Percentiles rank a stretch among this genome's conserved stretches.
Conservation (phyloP, 1,284 basidiomycete genomes). For the Marasmius sp. region DNA sequence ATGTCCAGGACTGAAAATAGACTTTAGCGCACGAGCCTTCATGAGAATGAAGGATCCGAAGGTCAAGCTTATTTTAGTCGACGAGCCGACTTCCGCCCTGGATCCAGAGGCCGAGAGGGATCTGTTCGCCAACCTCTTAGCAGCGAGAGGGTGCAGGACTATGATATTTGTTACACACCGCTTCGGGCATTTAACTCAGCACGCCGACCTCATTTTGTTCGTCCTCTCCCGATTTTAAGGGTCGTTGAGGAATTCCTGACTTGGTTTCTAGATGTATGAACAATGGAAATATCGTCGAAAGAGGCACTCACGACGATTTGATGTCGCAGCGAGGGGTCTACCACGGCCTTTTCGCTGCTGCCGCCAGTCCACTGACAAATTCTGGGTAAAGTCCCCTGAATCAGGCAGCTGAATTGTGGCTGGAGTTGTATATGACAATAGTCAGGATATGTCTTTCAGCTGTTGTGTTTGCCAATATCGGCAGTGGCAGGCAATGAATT, state of each 20-base stretch:
- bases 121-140: slow-evolving; percentile 30
- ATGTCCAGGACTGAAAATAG: not conserved
- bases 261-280: slow-evolving; percentile 53
- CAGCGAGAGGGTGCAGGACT: slow-evolving; percentile 30
- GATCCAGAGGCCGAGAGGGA: slow-evolving; percentile 37
- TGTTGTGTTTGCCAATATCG: too few relatives aligned
- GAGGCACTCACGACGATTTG: slow-evolving; percentile 52
- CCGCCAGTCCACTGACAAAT: not conserved
- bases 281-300: slow-evolving; percentile 51
- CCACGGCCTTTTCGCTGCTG: slow-evolving; percentile 37
- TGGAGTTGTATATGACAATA: too few relatives aligned
- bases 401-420: too few relatives aligned
- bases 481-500: too few relatives aligned
- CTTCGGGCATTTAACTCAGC: slow-evolving; percentile 31
- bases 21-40: slow-evolving; percentile 37
- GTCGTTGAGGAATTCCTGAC: not conserved
- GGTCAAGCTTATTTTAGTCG: slow-evolving; percentile 36
- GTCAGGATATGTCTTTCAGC: too few relatives aligned
- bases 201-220: slow-evolving; percentile 43
- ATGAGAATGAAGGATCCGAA: slow-evolving; percentile 31
- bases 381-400: too few relatives aligned
- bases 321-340: slow-evolving; percentile 50
- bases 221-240: slow-evolving; percentile 11
- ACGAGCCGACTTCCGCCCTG: slow-evolving; percentile 39
- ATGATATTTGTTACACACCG: slow-evolving; percentile 40